Percentiles rank a stretch among this genome's conserved stretches.
These are phyloP conservation scores for Trichosphaerium sp. DNA, from an alignment of 78 protist genomes.

Conservation along the genomic window DNA sequence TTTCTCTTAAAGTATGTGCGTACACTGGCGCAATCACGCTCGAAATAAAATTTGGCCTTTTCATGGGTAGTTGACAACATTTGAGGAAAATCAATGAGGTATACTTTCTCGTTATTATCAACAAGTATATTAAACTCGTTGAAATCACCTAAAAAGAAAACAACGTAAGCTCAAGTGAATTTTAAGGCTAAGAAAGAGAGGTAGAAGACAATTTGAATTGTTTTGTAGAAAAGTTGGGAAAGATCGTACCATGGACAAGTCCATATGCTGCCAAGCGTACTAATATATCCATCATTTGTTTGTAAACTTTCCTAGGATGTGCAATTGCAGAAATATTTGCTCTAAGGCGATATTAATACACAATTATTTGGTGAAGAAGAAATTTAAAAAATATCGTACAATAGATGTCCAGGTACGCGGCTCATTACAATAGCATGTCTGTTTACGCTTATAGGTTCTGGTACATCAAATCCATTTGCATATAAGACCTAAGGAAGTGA, in stretches of 20 bases:
- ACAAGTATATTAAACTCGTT: constrained; percentile 94
- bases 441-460: constrained; percentile 84
- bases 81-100: constrained; percentile 97
- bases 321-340: constrained; percentile 34
- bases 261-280: constrained; percentile 77
- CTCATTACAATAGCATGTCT: constrained; percentile 92
- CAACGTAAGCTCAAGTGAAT: no score
- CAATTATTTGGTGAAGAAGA: background rate
- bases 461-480: constrained; percentile 85
- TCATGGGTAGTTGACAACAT: constrained; percentile 88
- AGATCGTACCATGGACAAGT: constrained; percentile 96
- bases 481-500: no score
- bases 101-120: constrained; percentile 59
- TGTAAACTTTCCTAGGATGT: constrained; percentile 57
- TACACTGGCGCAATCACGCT: constrained; percentile 84
- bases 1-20: constrained; percentile 59
- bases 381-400: constrained; percentile 22
- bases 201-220: no score
- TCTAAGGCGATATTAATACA: background rate
- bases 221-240: no score
- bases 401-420: constrained; percentile 67
- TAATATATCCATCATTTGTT: constrained; percentile 59
- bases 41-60: constrained; percentile 78
- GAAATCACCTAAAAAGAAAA: no score
- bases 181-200: no score